Evolutionary conservation across 306 rosid genomes (phyloP).

Genomic region (Mimosa pudica): DNA sequence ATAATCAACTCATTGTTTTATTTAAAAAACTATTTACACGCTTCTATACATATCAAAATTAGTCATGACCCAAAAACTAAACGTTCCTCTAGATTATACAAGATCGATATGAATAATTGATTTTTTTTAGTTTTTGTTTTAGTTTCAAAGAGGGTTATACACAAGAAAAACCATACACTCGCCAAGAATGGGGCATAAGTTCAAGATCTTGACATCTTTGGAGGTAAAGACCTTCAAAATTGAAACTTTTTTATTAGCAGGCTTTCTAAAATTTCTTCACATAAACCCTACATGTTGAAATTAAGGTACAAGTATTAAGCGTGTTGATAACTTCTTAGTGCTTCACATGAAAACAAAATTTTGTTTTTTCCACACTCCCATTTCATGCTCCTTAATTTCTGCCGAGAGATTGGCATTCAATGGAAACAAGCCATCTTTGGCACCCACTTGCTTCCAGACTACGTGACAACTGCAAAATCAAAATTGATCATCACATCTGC

Average conservation of each 20-base stretch:
- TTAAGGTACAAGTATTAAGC: neutral
- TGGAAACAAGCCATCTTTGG: neutral
- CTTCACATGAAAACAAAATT: constrained; percentile 19
- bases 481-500: neutral
- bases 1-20: too few relatives aligned
- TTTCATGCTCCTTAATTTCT: constrained; percentile 41
- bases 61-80: too few relatives aligned
- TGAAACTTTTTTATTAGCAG: neutral
- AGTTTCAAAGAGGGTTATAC: neutral
- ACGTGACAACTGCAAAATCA: neutral
- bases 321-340: neutral
- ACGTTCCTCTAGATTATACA: too few relatives aligned
- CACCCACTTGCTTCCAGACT: neutral
- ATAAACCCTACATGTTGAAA: constrained; percentile 12
- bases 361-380: neutral
- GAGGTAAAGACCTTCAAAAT: neutral
- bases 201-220: neutral
- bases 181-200: neutral
- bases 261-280: neutral
- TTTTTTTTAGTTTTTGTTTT: too few relatives aligned
- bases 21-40: too few relatives aligned
- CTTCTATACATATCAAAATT: too few relatives aligned
- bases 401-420: constrained; percentile 21
- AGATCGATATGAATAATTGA: too few relatives aligned
- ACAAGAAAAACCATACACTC: too few relatives aligned